Evolutionary conservation across 192 early-diverging fungal species (phyloP).

Genomic region (Borealophlyctis nickersoniae): DNA sequence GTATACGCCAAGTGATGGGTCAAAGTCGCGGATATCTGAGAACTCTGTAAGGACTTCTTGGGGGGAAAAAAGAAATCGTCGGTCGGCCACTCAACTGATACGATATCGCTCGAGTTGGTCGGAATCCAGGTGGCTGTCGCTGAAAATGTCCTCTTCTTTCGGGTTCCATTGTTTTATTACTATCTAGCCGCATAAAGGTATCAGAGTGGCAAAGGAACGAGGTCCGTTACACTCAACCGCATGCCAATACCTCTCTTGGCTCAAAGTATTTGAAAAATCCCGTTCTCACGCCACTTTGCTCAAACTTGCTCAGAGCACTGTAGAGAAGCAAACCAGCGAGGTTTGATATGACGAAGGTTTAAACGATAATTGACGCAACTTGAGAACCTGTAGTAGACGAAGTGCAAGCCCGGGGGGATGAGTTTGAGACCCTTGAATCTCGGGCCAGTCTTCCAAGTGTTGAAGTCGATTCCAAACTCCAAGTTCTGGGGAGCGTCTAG

Average conservation of each 20-base stretch:
- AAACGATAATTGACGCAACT: slow-evolving; percentile 6
- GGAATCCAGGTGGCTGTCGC: slow-evolving; percentile 53
- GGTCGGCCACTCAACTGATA: slow-evolving; percentile 44
- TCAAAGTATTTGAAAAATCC: slow-evolving; percentile 76
- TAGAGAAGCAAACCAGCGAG: slow-evolving; percentile 15
- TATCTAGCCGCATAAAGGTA: slow-evolving; percentile 46
- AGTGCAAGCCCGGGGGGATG: slow-evolving; percentile 92
- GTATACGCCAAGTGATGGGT: slow-evolving; percentile 78
- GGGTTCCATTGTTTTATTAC: slow-evolving; percentile 79
- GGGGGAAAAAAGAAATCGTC: neutral
- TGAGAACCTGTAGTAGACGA: slow-evolving; percentile 78
- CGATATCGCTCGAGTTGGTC: slow-evolving; percentile 63
- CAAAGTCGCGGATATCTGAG: slow-evolving; percentile 74
- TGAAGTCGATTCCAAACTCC: slow-evolving; percentile 90
- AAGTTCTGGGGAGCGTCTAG: slow-evolving; percentile 73
- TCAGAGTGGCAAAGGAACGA: too few relatives aligned
- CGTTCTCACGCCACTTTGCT: slow-evolving; percentile 54
- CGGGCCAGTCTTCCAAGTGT: slow-evolving; percentile 86
- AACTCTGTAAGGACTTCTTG: neutral
- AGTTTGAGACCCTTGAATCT: slow-evolving; percentile 89
- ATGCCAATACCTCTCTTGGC: slow-evolving; percentile 50
- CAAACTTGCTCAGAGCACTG: slow-evolving; percentile 32
- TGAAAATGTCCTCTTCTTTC: slow-evolving; percentile 64
- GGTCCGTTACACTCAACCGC: neutral
- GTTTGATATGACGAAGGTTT: neutral